A percentile compares a stretch with the other conserved stretches of the same genome.
phyloP scores from a whole-genome alignment of 129 eudicot species.

The Pittosporum tobira region DNA sequence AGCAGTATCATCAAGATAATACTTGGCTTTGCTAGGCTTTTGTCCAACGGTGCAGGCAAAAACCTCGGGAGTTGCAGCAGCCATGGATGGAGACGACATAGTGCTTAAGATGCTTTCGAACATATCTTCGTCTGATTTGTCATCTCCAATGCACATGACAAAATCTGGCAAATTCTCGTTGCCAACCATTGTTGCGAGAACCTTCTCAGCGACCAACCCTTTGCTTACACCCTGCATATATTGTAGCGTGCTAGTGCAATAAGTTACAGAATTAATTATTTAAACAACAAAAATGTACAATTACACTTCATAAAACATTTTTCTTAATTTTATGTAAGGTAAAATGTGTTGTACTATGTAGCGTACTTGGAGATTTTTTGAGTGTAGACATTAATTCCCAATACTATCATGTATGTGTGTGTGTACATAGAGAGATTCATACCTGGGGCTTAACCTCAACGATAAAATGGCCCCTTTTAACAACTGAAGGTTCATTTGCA shows the following conservation, averaged over 20 bases:
- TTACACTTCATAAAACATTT: too few relatives aligned
- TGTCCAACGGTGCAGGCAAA: constrained; percentile 62
- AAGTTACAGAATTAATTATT: too few relatives aligned
- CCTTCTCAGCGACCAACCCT: constrained; percentile 54
- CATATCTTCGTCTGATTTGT: constrained; percentile 69
- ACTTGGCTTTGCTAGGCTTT: constrained; percentile 56
- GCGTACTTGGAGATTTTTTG: too few relatives aligned
- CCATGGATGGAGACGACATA: constrained; percentile 3
- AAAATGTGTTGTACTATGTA: too few relatives aligned
- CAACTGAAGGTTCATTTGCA: constrained; percentile 66
- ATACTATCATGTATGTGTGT: too few relatives aligned
- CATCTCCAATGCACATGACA: constrained; percentile 71
- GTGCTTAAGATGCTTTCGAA: constrained; percentile 39
- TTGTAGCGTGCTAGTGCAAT: not conserved
- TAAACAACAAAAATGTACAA: too few relatives aligned
- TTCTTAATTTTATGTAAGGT: too few relatives aligned
- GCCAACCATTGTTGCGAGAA: constrained; percentile 37
- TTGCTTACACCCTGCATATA: constrained; percentile 47
- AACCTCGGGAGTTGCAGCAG: constrained; percentile 8
- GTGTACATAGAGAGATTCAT: not conserved
- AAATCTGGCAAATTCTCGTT: constrained; percentile 41
- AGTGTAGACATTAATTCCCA: too few relatives aligned
- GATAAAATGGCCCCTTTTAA: constrained; percentile 63
- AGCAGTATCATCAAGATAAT: constrained; percentile 53
- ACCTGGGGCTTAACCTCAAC: constrained; percentile 93